These are phyloP conservation scores for Micractinium sp. DNA, from an alignment of 139 green algal genomes.

Conservation along the genomic window DNA sequence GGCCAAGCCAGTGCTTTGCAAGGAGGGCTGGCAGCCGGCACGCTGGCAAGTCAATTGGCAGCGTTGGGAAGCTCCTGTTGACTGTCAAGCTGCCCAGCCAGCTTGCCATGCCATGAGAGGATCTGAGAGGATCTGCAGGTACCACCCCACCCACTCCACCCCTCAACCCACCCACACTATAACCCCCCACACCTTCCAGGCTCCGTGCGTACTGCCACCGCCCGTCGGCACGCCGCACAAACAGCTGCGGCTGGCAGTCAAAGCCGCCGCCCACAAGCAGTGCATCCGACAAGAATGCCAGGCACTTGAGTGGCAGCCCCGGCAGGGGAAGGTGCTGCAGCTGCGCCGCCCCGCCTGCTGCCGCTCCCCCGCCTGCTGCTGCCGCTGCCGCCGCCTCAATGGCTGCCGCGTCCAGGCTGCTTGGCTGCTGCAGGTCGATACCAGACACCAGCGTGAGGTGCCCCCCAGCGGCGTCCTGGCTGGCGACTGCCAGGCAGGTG, in stretches of 20 bases:
- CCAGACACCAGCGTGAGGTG: constrained; percentile 15
- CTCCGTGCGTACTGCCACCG: not conserved
- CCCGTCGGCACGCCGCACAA: constrained; percentile 4
- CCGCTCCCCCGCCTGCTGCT: not conserved
- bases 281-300: constrained; percentile 24
- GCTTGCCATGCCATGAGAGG: not conserved
- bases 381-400: not conserved
- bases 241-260: constrained; percentile 25
- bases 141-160: no score
- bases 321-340: constrained; percentile 14
- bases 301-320: constrained; percentile 12
- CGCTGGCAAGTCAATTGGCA: no score
- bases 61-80: no score
- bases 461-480: not conserved
- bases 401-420: constrained; percentile 6
- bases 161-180: not conserved
- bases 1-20: not conserved
- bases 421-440: not conserved
- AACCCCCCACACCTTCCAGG: not conserved
- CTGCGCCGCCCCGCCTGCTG: not conserved
- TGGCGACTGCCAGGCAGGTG: not conserved
- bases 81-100: not conserved
- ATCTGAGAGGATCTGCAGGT: not conserved
- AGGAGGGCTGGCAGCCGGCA: no score
- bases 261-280: constrained; percentile 32